These are phyloP conservation scores for Fusarium chlamydosporum DNA, from an alignment of 2,329 filamentous ascomycete species.

Conservation along the genomic window DNA sequence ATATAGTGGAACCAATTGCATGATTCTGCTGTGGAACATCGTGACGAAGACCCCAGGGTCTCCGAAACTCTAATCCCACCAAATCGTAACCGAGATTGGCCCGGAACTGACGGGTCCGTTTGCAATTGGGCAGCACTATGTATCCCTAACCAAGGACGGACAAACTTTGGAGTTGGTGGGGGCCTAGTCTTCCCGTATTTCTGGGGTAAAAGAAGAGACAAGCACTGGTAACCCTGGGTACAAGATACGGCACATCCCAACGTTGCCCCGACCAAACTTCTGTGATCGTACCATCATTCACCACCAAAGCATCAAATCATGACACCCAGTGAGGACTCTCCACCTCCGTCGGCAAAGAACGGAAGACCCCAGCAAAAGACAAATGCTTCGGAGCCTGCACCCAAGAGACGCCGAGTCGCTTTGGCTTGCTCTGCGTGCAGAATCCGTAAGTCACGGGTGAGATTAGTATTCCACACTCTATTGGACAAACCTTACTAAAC, in stretches of 20 bases:
- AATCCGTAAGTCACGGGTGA: slow-evolving; percentile 22
- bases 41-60: not conserved
- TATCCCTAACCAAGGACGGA: not conserved
- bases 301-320: not conserved
- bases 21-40: not conserved
- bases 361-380: not conserved
- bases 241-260: slow-evolving; percentile 23
- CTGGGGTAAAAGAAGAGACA: not conserved
- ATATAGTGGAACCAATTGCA: not conserved
- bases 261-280: slow-evolving; percentile 9
- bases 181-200: not conserved
- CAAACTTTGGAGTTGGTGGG: not conserved
- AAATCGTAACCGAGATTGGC: not conserved
- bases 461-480: fast-evolving
- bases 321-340: slow-evolving; percentile 6
- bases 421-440: slow-evolving; percentile 17
- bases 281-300: not conserved
- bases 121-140: not conserved
- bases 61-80: not conserved
- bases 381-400: not conserved
- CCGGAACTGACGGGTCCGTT: not conserved
- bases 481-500: fast-evolving
- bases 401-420: slow-evolving; percentile 16
- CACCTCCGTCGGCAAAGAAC: slow-evolving; percentile 2
- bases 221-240: not conserved